These are phyloP conservation scores for Mentha longifolia DNA, from an alignment of 257 asterid genomes.

Conservation along the genomic window DNA sequence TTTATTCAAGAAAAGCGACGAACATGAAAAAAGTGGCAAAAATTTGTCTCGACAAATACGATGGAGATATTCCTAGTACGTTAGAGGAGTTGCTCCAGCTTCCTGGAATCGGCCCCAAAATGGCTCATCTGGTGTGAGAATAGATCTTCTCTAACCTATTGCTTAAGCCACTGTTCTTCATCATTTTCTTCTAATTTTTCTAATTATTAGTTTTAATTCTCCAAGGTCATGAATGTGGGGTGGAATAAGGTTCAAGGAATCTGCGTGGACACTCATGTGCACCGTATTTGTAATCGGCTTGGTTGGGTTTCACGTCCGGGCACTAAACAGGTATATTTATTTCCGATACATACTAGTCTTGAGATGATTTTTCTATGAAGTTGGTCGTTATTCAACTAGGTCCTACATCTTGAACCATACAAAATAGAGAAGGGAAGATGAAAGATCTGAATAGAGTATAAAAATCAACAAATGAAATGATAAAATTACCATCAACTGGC, in stretches of 20 bases:
- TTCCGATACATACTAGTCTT: neutral
- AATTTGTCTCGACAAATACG: slow-evolving; percentile 69
- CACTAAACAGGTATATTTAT: slow-evolving; percentile 63
- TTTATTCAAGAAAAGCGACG: slow-evolving; percentile 89
- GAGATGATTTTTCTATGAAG: neutral
- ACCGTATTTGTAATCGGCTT: slow-evolving; percentile 92
- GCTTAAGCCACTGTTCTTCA: slow-evolving; percentile 15
- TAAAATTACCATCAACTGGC: too few relatives aligned
- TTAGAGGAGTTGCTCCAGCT: slow-evolving; percentile 82
- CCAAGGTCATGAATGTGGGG: slow-evolving; percentile 91
- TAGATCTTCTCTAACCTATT: neutral
- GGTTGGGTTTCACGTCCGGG: slow-evolving; percentile 93
- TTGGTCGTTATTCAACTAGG: neutral
- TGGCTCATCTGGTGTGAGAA: slow-evolving; percentile 92
- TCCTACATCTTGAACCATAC: neutral
- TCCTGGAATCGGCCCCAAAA: slow-evolving; percentile 98
- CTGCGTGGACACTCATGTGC: slow-evolving; percentile 98
- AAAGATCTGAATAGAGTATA: too few relatives aligned
- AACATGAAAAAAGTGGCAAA: slow-evolving; percentile 88
- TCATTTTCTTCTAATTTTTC: neutral
- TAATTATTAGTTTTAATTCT: neutral
- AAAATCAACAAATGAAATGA: too few relatives aligned
- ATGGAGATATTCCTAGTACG: slow-evolving; percentile 91
- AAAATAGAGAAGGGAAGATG: too few relatives aligned
- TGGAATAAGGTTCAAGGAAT: slow-evolving; percentile 98